Conservation (phyloP, 495 filamentous ascomycete genomes). For the Arthonia radiata region DNA sequence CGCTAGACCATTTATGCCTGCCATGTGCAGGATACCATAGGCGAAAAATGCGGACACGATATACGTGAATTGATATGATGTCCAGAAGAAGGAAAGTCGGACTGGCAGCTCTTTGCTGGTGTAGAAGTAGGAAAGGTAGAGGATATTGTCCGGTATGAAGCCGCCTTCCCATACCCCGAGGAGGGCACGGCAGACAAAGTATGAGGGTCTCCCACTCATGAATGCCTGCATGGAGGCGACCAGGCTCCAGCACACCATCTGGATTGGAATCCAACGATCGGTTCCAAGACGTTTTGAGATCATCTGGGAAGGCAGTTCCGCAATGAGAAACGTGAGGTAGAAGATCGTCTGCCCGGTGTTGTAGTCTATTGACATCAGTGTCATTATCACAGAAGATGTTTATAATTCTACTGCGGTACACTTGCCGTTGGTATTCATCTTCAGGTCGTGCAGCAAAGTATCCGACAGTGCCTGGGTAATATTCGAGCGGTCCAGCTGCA, state of each 20-base stretch:
- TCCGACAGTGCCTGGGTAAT: conserved; percentile 46
- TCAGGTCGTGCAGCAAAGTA: conserved; percentile 35
- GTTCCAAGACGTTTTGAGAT: conserved; percentile 52
- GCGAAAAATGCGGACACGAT: conserved; percentile 47
- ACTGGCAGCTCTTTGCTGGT: conserved; percentile 41
- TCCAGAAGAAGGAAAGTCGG: conserved; percentile 47
- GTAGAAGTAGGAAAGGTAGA: conserved; percentile 61
- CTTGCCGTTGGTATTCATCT: conserved; percentile 43
- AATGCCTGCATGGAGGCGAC: conserved; percentile 45
- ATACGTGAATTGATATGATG: conserved; percentile 35
- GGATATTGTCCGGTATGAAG: conserved; percentile 29
- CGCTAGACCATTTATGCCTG: conserved; percentile 26
- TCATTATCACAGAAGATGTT: too few relatives aligned
- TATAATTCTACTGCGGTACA: too few relatives aligned
- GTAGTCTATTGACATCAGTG: too few relatives aligned
- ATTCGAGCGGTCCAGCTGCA: conserved; percentile 62
- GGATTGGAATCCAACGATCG: conserved; percentile 63
- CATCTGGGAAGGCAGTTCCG: conserved; percentile 52
- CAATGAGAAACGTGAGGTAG: conserved; percentile 34
- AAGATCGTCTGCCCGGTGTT: conserved; percentile 35
- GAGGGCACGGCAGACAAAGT: conserved; percentile 36
- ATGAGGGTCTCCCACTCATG: conserved; percentile 32
- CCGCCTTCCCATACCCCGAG: conserved; percentile 57
- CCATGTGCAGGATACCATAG: conserved; percentile 44
- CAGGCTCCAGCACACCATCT: conserved; percentile 57